Base-by-base conservation (phyloP, 2,329 filamentous ascomycete species). In the Trichoderma oligosporum region DNA sequence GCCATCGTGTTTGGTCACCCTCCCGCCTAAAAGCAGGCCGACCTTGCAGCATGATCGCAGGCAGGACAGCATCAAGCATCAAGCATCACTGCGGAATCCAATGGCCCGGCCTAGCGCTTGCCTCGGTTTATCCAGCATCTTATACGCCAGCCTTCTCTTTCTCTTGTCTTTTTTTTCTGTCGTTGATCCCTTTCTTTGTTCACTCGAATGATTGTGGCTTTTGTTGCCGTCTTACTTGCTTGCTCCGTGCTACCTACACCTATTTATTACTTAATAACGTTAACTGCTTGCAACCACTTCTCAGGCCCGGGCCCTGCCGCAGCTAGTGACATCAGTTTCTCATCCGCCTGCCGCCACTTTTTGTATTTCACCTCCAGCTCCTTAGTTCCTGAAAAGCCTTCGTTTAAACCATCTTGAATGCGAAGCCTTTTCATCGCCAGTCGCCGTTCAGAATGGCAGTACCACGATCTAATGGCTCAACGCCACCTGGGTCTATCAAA, bases 401-500 rank as follows among this genome's bases (percentile, higher is more conserved):
- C 29, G n/a, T n/a, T n/a, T n/a, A 16, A 38, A 29, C 22, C 51
- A 31, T 38, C 31, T 55, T 57, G 57, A 11, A 61, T 51, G 58
- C 47, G 42, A 59, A 22, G 33, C 41, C 29, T 35, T 24, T 27
- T 53, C 20, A 41, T 45, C 41, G 18, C 35, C 41, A 46, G 44
- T 35, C 35, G 44, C 36, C 44, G 52, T 44, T 31, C 57, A 57
- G 33, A 60, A 66, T 66, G 64, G 57, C 64, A 55, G 56, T 65
- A 31, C 59, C 63, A 38, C 61, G 57, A 54, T 57, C 65, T 59
- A 62, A 67, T 46, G 56, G 57, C 44, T 24, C 53, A 36, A 12
- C 62, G 53, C 60, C 60, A 48, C 63, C 69, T 33, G 64, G 62
- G 49, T 59, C 63, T 24, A 65, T 73, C 57, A 66, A 71, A 56